Conservation (phyloP, 2,329 filamentous ascomycete genomes). For the Aspergillus alliaceus region DNA sequence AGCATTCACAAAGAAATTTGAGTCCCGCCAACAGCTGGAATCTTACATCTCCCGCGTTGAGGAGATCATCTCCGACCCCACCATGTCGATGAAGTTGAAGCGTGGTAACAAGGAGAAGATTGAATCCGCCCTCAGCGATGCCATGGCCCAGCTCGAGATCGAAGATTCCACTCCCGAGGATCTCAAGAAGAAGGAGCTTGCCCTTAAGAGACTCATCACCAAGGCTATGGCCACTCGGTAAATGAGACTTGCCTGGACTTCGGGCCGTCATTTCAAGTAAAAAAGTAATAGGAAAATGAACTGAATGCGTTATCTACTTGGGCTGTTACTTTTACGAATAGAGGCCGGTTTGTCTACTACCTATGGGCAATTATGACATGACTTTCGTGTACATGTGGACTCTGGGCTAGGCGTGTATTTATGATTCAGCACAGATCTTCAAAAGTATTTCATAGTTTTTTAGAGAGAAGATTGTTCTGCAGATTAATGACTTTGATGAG, state of each 20-base stretch:
- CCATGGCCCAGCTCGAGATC: conserved; percentile 96
- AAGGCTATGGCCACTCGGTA: conserved; percentile 96
- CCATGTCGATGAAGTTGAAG: conserved; percentile 95
- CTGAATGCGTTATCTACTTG: conserved; percentile 12
- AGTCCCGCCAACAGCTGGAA: conserved; percentile 98
- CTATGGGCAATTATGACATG: not conserved
- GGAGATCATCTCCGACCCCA: conserved; percentile 97
- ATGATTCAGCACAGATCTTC: conserved; percentile 6
- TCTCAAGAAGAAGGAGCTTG: conserved; percentile 99
- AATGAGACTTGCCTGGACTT: conserved; percentile 30
- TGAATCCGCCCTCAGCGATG: conserved; percentile 92
- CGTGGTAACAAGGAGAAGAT: conserved; percentile 99
- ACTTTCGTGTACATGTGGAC: not conserved
- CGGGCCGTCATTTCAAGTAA: not conserved
- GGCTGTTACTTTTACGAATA: conserved; percentile 7
- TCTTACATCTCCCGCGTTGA: conserved; percentile 98
- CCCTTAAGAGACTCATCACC: conserved; percentile 95
- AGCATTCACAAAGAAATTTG: conserved; percentile 98
- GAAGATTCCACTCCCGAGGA: conserved; percentile 90
- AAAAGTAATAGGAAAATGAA: not conserved
- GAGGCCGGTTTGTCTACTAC: conserved; percentile 7
- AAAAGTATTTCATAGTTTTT: conserved; percentile 31
- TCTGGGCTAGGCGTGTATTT: conserved; percentile 21
- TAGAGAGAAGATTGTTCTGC: conserved; percentile 30
- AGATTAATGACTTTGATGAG: conserved; percentile 34